phyloP scores from a whole-genome alignment of 1,284 basidiomycete species.

The Ceratobasidium sp. region DNA sequence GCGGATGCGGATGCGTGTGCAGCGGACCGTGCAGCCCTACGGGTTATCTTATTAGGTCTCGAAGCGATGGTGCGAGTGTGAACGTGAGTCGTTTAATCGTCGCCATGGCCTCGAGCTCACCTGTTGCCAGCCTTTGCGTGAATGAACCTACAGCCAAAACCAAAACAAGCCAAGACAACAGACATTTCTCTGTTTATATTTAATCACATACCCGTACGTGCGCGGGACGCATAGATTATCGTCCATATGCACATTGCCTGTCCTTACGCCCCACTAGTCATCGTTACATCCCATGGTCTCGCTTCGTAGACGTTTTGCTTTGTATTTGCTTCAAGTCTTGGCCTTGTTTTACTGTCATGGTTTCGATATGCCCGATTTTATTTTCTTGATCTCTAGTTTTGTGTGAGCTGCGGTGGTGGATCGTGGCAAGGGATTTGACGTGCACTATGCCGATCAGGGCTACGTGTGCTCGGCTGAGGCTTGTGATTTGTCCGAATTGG shows the following conservation, averaged over 20 bases:
- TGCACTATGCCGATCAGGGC: conserved; percentile 1
- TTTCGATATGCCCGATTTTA: conserved; percentile 23
- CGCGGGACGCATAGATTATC: conserved; percentile 35
- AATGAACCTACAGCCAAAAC: conserved; percentile 3
- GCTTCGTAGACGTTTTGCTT: conserved; percentile 18
- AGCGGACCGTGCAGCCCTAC: conserved; percentile 21
- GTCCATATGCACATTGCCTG: conserved; percentile 8
- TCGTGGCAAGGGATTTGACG: not conserved
- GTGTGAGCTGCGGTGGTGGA: conserved; percentile 7
- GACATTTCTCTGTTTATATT: conserved; percentile 26
- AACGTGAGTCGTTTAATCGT: too few species aligned
- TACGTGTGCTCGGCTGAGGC: conserved; percentile 30
- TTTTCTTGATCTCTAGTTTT: conserved; percentile 6
- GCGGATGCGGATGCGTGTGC: conserved; percentile 27
- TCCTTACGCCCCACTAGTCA: not conserved
- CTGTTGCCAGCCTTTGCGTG: not conserved
- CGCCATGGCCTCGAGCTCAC: not conserved
- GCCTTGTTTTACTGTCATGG: conserved; percentile 6
- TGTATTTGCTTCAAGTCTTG: conserved; percentile 10
- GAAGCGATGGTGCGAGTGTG: conserved; percentile 20
- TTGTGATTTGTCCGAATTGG: too few species aligned
- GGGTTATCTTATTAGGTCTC: conserved; percentile 24
- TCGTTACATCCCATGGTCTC: not conserved
- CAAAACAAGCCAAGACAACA: conserved; percentile 16
- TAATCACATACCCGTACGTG: conserved; percentile 26